Base-by-base conservation (phyloP, 257 asterid species). In the Lycium ferocissimum region DNA sequence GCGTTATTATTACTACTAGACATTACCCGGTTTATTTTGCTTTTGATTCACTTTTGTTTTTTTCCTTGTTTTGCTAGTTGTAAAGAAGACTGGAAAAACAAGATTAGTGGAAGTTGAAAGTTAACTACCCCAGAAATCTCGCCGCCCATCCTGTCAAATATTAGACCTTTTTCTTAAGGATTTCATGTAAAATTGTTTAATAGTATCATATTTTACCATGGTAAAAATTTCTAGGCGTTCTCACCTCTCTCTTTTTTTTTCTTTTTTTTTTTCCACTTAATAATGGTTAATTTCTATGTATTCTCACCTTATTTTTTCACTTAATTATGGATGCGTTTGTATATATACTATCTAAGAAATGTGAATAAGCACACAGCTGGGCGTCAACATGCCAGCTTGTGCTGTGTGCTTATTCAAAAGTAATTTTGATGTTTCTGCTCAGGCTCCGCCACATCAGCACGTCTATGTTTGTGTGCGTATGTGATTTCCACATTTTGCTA, bases 1-100 rank as follows among this genome's bases (percentile, higher is more conserved):
- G 93, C 92, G 92, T 90, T 84, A 83, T 86, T 80, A 88, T 81
- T 65, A 51, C 35, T 43, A 37, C 9, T 7, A 38, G 14, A 18
- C 61, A 78, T n/a, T 43, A 51, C 20, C 13, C 15, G 9, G 14
- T 33, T 33, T 58, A 38, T 33, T 54, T 69, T 6, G 8, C 79
- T 71, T 75, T 49, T 14, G 59, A 20, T 11, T 73, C 59, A 45
- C 59, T 49, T 20, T 61, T 61, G 2, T 6, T 47, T 47, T 18
- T 15, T 38, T 69, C 1, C 20, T n/a, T 11, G n/a, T 49, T 22
- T 17, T 1, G 63, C 81, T 11, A 51, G 43, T 22, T 49, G 62
- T 75, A 49, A 75, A 47, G 14, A 75, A 26, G 63, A 51, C 17
- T 6, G 59, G 59, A 20, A 20, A 45, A 13, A 45, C 26, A 18